These are phyloP conservation scores for Amanita rubescens DNA, from an alignment of 768 basidiomycete species.

Conservation along the genomic window DNA sequence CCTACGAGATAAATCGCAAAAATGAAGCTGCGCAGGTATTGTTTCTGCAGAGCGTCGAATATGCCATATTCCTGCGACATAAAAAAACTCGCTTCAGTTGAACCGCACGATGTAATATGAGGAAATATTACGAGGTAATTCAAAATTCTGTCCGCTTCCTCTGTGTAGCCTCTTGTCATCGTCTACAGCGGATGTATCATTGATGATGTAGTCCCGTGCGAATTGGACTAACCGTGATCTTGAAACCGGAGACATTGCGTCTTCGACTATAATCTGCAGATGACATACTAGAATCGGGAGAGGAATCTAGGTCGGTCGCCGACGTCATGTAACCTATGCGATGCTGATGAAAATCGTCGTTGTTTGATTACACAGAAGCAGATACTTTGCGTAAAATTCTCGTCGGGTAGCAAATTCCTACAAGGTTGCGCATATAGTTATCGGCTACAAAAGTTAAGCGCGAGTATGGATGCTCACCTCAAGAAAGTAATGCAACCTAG, in stretches of 20 bases:
- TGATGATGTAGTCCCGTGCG: no score
- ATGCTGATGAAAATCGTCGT: not conserved
- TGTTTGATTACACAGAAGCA: not conserved
- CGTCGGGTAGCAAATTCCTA: conserved; percentile 71
- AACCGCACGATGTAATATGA: not conserved
- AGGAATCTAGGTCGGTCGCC: conserved; percentile 40
- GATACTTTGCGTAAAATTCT: conserved; percentile 68
- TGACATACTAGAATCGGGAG: conserved; percentile 24
- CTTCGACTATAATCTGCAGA: conserved; percentile 24
- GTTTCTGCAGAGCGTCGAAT: conserved; percentile 78
- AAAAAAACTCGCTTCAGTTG: not conserved
- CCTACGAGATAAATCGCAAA: conserved; percentile 79
- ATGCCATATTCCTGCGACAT: conserved; percentile 68
- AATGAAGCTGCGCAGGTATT: conserved; percentile 79
- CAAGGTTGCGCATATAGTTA: not conserved
- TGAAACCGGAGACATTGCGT: conserved; percentile 53
- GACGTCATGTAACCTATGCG: conserved; percentile 14
- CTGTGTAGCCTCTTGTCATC: conserved; percentile 69
- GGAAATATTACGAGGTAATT: conserved; percentile 55
- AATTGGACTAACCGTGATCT: conserved; percentile 45
- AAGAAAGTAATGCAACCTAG: conserved; percentile 74
- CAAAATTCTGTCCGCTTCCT: conserved; percentile 75
- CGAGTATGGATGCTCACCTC: conserved; percentile 33
- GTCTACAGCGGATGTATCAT: conserved; percentile 25
- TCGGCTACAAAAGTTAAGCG: not conserved